These are phyloP conservation scores for Lodderomyces metapsilosis DNA, from an alignment of 1,139 yeast species.

Conservation along the genomic window DNA sequence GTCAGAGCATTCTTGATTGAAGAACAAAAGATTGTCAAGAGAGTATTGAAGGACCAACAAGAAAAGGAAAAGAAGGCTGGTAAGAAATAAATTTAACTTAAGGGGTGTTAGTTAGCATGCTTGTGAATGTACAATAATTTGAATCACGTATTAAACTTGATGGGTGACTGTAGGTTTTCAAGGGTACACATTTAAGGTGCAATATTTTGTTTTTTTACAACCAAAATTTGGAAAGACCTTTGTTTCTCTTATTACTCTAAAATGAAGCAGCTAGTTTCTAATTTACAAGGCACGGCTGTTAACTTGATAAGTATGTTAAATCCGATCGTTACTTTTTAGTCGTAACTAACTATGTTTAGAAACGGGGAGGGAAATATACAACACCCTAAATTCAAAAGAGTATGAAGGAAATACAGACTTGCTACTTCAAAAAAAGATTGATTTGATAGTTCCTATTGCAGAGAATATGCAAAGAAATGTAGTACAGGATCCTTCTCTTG, in stretches of 20 bases:
- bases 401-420: slow-evolving; percentile 7
- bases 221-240: not conserved
- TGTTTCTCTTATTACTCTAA: not conserved
- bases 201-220: slow-evolving; percentile 1
- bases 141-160: not conserved
- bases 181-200: too few relatives aligned
- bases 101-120: slow-evolving; percentile 10
- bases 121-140: slow-evolving; percentile 16
- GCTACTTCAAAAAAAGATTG: slow-evolving; percentile 10
- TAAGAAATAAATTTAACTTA: slow-evolving; percentile 31
- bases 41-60: slow-evolving; percentile 93
- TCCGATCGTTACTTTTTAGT: too few relatives aligned
- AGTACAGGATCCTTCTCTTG: slow-evolving; percentile 3
- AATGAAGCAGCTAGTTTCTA: slow-evolving; percentile 12
- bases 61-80: slow-evolving; percentile 71
- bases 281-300: slow-evolving; percentile 8
- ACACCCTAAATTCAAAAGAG: slow-evolving; percentile 4
- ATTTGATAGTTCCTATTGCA: slow-evolving; percentile 10
- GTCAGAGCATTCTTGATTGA: slow-evolving; percentile 99
- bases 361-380: slow-evolving; percentile 11
- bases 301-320: slow-evolving; percentile 13
- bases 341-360: too few relatives aligned
- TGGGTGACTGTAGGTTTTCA: not conserved
- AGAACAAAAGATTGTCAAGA: slow-evolving; percentile 99
- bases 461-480: slow-evolving; percentile 11